Evolutionary conservation across 768 basidiomycete species (phyloP), one percentile per base, ranked within the genome.

Genomic region (Collybia sp.): DNA sequence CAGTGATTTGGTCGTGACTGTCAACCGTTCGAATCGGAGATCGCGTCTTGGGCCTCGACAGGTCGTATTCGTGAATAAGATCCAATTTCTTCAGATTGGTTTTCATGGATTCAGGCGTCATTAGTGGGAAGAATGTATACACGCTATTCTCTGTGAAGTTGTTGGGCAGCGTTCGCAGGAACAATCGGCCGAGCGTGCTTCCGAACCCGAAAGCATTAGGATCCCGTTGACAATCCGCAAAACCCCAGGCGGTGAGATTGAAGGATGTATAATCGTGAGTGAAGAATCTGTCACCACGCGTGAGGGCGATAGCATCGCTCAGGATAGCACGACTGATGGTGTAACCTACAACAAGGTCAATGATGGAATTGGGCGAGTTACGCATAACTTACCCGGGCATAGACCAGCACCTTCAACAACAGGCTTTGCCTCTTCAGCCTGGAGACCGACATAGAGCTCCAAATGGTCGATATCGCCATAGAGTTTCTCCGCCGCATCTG

Each of bases 61-160:
- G 41, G 47, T 80, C 72, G 52, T 91, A 92, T 39, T 75, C 63
- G 19, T 77, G 68, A 13, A 67, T 46, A 17, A 77, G 65, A 34
- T 75, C 74, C 31, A 90, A 56, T 30, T 86, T 76, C 43, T 59
- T 70, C 45, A 91, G 65, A 58, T 82, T 60, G 1, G 56, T 63
- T 48, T 77, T 66, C 88, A 91, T 90, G 2, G 80, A 61, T 0
- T 72, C 68, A 3, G 89, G 90, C 0, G 83, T 86, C 81, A 91
- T 83, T 37, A 92, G 71, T n/a, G 90, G 86, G 82, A 91, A 92
- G 79, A 87, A 90, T 3, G 90, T 81, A 58, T 88, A 92, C 40
- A 79, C 67, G 48, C 84, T 87, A 59, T 85, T 80, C 53, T 77
- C 73, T 0, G 75, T 72, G 64, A 74, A 92, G 57, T 88, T 67